Conservation (phyloP, 2,329 filamentous ascomycete species). For the Exserohilum turcica region DNA sequence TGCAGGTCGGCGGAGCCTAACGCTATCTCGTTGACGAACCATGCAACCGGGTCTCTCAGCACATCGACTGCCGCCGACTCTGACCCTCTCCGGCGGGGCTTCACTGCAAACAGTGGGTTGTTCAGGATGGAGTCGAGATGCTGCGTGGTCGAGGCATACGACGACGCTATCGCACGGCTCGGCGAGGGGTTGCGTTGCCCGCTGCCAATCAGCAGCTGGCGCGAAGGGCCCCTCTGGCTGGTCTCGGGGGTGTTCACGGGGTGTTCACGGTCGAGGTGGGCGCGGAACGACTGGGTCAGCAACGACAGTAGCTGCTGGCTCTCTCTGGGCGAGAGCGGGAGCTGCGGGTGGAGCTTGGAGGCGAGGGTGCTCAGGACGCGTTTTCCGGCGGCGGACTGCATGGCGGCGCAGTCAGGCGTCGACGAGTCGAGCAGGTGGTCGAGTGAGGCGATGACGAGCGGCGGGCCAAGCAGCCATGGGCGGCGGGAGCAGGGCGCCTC, state of each 20-base stretch:
- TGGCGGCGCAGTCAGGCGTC: slow-evolving; percentile 30
- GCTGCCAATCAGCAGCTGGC: slow-evolving; percentile 9
- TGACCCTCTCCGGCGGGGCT: slow-evolving; percentile 32
- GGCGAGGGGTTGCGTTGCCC: slow-evolving; percentile 14
- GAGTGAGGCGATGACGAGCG: slow-evolving; percentile 15
- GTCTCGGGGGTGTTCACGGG: slow-evolving; percentile 37
- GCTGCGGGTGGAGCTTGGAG: slow-evolving; percentile 59
- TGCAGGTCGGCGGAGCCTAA: slow-evolving; percentile 46
- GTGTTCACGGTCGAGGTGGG: slow-evolving; percentile 65
- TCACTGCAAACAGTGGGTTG: slow-evolving; percentile 56
- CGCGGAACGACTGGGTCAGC: slow-evolving; percentile 67
- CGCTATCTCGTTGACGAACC: slow-evolving; percentile 50
- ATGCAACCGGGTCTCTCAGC: slow-evolving; percentile 46
- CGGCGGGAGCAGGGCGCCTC: slow-evolving; percentile 10
- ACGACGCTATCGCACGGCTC: slow-evolving; percentile 38
- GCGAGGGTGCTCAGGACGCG: slow-evolving; percentile 50
- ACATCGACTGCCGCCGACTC: slow-evolving; percentile 33
- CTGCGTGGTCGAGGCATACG: slow-evolving; percentile 46
- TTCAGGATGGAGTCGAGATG: slow-evolving; percentile 58
- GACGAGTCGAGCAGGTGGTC: not conserved
- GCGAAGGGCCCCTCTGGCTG: not conserved
- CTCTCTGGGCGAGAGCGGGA: slow-evolving; percentile 62
- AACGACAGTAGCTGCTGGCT: slow-evolving; percentile 64
- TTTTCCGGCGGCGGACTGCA: slow-evolving; percentile 57
- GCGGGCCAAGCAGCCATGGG: slow-evolving; percentile 10